A percentile compares a stretch with the other conserved stretches of the same genome.
Conservation (phyloP, 2,329 filamentous ascomycete genomes). For the Diaporthe amygdali region DNA sequence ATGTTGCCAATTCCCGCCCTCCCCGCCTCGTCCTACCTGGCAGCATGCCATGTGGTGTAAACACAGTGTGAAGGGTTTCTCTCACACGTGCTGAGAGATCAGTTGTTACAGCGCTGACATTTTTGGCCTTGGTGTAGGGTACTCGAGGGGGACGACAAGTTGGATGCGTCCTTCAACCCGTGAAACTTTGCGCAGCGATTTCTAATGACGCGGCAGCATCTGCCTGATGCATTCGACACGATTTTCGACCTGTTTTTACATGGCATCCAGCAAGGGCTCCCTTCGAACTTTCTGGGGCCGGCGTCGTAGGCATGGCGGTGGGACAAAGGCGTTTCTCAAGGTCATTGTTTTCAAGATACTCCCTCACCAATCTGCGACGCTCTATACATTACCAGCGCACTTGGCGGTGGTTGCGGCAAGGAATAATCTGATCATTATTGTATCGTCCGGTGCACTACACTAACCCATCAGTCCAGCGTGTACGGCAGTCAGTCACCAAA, state of each 20-base stretch:
- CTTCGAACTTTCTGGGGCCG: background rate
- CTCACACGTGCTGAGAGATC: background rate
- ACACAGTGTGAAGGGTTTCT: background rate
- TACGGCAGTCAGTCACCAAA: background rate
- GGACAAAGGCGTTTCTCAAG: conserved; percentile 4
- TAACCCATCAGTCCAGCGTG: background rate
- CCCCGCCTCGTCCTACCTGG: background rate
- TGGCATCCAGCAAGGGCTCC: background rate
- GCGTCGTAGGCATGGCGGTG: background rate
- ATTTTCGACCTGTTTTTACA: background rate
- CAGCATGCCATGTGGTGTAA: background rate
- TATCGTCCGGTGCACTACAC: background rate
- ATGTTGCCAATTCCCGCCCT: conserved; percentile 48
- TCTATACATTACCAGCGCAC: background rate
- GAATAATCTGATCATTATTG: background rate
- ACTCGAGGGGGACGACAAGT: conserved; percentile 60
- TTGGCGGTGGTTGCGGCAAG: background rate
- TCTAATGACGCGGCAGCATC: background rate
- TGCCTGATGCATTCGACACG: background rate
- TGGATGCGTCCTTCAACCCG: conserved; percentile 48
- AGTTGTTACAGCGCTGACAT: background rate
- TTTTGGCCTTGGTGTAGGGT: conserved; percentile 42
- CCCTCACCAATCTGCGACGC: background rate
- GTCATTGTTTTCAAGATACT: background rate
- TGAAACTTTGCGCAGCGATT: background rate